Base-by-base conservation (phyloP, 208 protist genomes). In the Crithidia thermophila region DNA sequence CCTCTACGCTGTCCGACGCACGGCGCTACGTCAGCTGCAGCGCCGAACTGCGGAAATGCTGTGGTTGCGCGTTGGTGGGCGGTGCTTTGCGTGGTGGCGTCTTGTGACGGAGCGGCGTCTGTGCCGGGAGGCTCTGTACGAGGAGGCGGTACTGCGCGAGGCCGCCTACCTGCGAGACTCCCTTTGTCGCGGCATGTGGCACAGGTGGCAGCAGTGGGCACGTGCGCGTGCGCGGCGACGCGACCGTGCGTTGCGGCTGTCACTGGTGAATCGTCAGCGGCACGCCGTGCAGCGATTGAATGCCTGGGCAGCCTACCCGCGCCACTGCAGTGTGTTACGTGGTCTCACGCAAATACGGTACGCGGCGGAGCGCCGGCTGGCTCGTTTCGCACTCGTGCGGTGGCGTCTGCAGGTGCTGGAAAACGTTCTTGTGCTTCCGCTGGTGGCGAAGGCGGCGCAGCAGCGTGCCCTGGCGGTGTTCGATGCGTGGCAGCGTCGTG, bases 21-120 rank as follows among this genome's bases (percentile, higher is more conserved):
- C 16, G 31, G 59, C 60, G 11, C 53, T 75, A 18, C 37, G 36
- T n/a, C 40, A 57, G 20, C 18, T 75, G n/a, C 51, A 75, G 34
- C 52, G 27, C 20, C 25, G 47, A 9, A 59, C 59, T 5, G 43
- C 10, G 2, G 20, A 21, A 4, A 18, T 39, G 20, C 49, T 75
- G 42, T 75, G 68, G 68, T 45, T 33, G 13, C 59, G 68, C 5
- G 50, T 75, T 2, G 59, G 68, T 28, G 42, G 39, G 1, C 52
- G 68, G 16, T 75, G 60, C 53, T 75, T 75, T 50, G 50, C 60
- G 36, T 75, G 68, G 68, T 75, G 68, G 68, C 51, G 49, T 14
- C 25, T 68, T 14, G 42, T 75, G n/a, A 63, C 68, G 30, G 60
- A 68, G 52, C 68, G 60, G 37, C 68, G 68, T 9, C 8, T 75